Percentiles rank a stretch among this genome's conserved stretches.
Conservation (phyloP, 331 rosid genomes). For the Malus hybrid region DNA sequence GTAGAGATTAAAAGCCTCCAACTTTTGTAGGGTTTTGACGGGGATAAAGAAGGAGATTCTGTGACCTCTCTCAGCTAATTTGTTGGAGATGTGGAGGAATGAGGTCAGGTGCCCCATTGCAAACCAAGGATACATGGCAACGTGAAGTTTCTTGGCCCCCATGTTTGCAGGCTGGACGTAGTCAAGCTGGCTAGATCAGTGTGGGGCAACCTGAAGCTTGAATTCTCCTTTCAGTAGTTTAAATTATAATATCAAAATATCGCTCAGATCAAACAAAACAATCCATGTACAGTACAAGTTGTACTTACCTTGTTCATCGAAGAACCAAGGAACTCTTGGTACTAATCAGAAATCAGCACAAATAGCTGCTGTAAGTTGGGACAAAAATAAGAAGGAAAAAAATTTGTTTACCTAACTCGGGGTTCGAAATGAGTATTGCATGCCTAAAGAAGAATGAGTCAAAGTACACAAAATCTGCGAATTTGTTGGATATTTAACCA, state of each 20-base stretch:
- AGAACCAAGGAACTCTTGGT: too few relatives aligned
- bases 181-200: too few relatives aligned
- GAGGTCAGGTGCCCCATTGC: constrained; percentile 51
- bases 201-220: too few relatives aligned
- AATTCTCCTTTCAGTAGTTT: too few relatives aligned
- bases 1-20: constrained; percentile 41
- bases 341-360: too few relatives aligned
- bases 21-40: constrained; percentile 20
- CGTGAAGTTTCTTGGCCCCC: not conserved
- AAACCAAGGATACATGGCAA: constrained; percentile 58
- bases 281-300: too few relatives aligned
- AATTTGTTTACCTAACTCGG: not conserved
- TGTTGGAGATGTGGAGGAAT: constrained; percentile 49
- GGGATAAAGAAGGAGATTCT: constrained; percentile 45
- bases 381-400: too few relatives aligned
- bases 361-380: too few relatives aligned
- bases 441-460: not conserved
- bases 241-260: too few relatives aligned
- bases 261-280: too few relatives aligned
- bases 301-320: too few relatives aligned
- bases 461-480: not conserved
- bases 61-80: constrained; percentile 47
- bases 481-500: not conserved
- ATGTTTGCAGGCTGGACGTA: not conserved
- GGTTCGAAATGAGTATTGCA: not conserved